A percentile compares a stretch with the other conserved stretches of the same genome.
Conservation (phyloP, 169 alveolate species). For the Cryptosporidium sp. region DNA sequence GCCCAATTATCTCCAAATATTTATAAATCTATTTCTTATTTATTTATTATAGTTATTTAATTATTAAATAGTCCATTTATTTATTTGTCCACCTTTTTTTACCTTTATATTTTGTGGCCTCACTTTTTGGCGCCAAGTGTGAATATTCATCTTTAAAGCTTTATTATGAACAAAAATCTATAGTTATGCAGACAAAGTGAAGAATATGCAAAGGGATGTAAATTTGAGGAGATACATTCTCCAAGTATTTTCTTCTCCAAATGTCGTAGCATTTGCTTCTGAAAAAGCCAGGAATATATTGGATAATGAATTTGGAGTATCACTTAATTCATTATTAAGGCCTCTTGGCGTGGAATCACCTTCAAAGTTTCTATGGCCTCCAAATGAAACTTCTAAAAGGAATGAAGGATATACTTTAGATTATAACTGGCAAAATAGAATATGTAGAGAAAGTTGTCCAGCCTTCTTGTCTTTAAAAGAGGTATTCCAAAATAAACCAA, state of each 20-base stretch:
- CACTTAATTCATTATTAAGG: slow-evolving; percentile 28
- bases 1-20: not conserved
- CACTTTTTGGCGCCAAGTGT: slow-evolving; percentile 40
- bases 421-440: slow-evolving; percentile 16
- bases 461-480: slow-evolving; percentile 8
- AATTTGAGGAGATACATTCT: slow-evolving; percentile 38
- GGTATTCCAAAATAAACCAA: slow-evolving; percentile 36
- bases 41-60: not conserved
- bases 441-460: slow-evolving; percentile 18
- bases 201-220: slow-evolving; percentile 43
- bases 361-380: slow-evolving; percentile 52
- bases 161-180: not conserved
- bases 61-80: not conserved
- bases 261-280: slow-evolving; percentile 50
- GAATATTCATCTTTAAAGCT: not conserved
- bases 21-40: not conserved
- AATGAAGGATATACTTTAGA: not conserved
- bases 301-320: slow-evolving; percentile 47
- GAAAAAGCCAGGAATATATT: slow-evolving; percentile 30
- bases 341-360: slow-evolving; percentile 60
- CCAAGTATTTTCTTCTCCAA: slow-evolving; percentile 33
- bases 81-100: not conserved
- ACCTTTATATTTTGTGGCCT: slow-evolving; percentile 1
- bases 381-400: not conserved
- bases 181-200: not conserved